A percentile compares a stretch with the other conserved stretches of the same genome.
These are phyloP conservation scores for Ceratocystis destructans DNA, from an alignment of 2,329 filamentous ascomycete species.

Conservation along the genomic window DNA sequence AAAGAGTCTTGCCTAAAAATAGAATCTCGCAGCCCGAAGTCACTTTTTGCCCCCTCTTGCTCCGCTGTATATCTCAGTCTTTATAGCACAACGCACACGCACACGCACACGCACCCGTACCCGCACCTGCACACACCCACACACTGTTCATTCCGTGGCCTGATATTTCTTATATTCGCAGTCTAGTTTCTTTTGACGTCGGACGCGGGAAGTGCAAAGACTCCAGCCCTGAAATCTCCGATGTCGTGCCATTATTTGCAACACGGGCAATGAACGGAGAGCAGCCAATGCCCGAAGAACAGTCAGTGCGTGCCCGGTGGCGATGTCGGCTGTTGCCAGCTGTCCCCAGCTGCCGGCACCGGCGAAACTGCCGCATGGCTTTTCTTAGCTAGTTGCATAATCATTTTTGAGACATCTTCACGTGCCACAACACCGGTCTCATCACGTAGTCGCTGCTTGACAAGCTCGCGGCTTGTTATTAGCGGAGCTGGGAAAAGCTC, in stretches of 20 bases:
- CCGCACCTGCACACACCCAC: background rate
- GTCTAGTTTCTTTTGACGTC: background rate
- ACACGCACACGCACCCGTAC: no score
- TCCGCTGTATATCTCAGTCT: background rate
- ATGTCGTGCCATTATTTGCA: background rate
- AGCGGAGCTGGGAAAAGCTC: conserved; percentile 7
- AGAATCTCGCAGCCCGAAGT: conserved; percentile 4
- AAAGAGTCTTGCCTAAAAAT: background rate
- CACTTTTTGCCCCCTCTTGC: background rate
- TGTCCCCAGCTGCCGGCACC: background rate
- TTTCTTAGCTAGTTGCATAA: background rate
- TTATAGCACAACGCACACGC: background rate
- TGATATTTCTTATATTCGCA: background rate
- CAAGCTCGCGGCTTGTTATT: background rate
- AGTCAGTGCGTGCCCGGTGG: background rate
- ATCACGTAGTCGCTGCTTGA: background rate
- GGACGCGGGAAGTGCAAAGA: background rate
- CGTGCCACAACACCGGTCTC: background rate
- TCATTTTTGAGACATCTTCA: background rate
- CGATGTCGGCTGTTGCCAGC: background rate
- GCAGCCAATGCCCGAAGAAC: background rate
- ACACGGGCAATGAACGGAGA: conserved; percentile 10
- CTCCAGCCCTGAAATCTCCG: conserved; percentile 1
- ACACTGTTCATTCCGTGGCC: background rate
- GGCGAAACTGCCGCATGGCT: background rate